These are phyloP conservation scores for Paraconiothyrium sp. DNA, from an alignment of 2,329 filamentous ascomycete genomes.

Conservation along the genomic window DNA sequence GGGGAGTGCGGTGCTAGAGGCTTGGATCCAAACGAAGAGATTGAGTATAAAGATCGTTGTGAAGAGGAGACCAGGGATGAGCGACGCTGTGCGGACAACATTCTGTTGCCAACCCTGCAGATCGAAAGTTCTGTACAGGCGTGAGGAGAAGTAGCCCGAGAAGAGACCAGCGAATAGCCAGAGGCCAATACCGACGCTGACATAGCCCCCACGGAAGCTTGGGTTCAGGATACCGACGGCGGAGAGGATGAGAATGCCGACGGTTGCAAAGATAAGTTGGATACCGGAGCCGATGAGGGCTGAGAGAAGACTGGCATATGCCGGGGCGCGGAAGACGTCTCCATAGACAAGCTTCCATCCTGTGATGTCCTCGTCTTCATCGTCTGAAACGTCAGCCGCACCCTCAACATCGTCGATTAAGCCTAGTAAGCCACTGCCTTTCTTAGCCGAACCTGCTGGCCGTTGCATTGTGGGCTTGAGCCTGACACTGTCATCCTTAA, in stretches of 20 bases:
- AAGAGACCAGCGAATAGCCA: constrained; percentile 86
- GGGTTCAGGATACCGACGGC: constrained; percentile 83
- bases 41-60: constrained; percentile 80
- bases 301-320: constrained; percentile 76
- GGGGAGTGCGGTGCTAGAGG: constrained; percentile 85
- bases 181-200: constrained; percentile 82
- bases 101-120: constrained; percentile 80
- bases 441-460: constrained; percentile 41
- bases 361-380: constrained; percentile 80
- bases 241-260: constrained; percentile 75
- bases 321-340: constrained; percentile 84
- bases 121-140: constrained; percentile 84
- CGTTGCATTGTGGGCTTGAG: constrained; percentile 70
- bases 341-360: constrained; percentile 90
- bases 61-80: constrained; percentile 84
- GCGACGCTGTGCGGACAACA: constrained; percentile 74
- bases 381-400: constrained; percentile 70
- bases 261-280: constrained; percentile 84
- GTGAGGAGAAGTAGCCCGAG: constrained; percentile 86
- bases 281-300: constrained; percentile 85
- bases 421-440: background rate
- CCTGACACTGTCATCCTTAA: constrained; percentile 70
- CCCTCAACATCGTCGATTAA: constrained; percentile 33
- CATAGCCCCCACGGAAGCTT: constrained; percentile 87
- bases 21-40: constrained; percentile 89